These are phyloP conservation scores for Cucumis cinereus DNA, from an alignment of 306 rosid species.

Conservation along the genomic window DNA sequence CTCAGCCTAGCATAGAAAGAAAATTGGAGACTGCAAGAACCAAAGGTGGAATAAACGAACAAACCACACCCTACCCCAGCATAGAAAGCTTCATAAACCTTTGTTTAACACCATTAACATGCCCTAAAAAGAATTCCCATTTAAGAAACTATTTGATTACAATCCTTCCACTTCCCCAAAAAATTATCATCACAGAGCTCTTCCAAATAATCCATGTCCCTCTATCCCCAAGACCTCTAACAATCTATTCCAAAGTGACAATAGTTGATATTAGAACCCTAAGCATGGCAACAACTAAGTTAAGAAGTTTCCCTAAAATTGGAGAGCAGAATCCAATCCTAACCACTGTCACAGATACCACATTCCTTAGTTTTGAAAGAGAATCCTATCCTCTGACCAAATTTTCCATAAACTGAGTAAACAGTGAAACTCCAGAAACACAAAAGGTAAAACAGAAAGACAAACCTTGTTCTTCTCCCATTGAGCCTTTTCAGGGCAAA, in stretches of 20 bases:
- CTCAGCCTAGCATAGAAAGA: no score
- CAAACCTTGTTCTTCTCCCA: constrained; percentile 71
- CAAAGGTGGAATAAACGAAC: background rate
- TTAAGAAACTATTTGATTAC: background rate
- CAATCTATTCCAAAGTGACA: background rate
- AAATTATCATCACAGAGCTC: background rate
- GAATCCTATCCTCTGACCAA: background rate
- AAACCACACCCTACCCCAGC: background rate
- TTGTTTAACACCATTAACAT: background rate
- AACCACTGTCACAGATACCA: background rate
- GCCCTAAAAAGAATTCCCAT: background rate
- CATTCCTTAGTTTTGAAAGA: background rate
- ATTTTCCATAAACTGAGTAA: background rate
- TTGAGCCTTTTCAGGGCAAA: constrained; percentile 51
- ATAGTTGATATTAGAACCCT: background rate
- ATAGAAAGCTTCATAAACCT: background rate
- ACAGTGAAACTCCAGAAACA: background rate
- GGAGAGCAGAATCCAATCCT: background rate
- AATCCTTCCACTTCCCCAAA: background rate
- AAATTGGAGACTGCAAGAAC: background rate
- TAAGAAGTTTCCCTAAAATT: background rate
- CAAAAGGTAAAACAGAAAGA: background rate
- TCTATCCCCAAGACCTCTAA: background rate
- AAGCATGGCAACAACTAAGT: background rate
- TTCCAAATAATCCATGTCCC: background rate